Evolutionary conservation across 2,329 filamentous ascomycete genomes (phyloP), one percentile per base, ranked within the genome.

Genomic region (Niveomyces coronatus): DNA sequence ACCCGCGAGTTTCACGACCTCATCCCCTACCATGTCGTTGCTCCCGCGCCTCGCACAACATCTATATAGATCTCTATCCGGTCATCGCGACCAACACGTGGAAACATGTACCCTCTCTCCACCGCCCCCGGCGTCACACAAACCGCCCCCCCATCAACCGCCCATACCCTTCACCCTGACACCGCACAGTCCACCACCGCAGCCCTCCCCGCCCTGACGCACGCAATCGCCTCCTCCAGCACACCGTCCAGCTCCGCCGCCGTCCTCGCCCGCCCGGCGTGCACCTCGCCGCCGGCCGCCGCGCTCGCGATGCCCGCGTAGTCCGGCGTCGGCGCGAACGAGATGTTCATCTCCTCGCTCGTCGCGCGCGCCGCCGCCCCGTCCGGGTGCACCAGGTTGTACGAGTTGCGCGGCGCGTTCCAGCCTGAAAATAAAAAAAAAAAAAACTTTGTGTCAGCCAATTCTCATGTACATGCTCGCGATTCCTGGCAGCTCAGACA

Each of bases 271-370:
- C 55, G 57, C 0, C 65, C 68, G 0, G 71, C 61, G 40, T 67
- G 67, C 7, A 76, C 54, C 15, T 73, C 62, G 6, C 73, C 73
- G 2, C 67, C 70, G 0, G 70, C 68, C 0, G 74, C 72, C 1
- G 74, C 74, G 57, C 74, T 74, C 15, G 74, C 75, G 35, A 79
- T 76, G 26, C 71, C 74, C 1, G 70, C 54, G 47, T 74, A 79
- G 51, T 79, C 71, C 0, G 74, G 75, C 4, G 63, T 60, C 0
- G 75, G 75, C 18, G 65, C 61, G 44, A 79, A 76, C 1, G 70
- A 72, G 45, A 78, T 76, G 49, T 76, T 77, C 46, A 77, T 68
- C 51, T 78, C 75, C 41, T 75, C 71, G 51, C 76, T 76, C n/a
- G 62, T 68, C 1, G 70, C 70, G 47, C 55, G 61, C 18, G 72